Evolutionary conservation across 331 rosid genomes (phyloP), one percentile per base, ranked within the genome.

Genomic region (Stylosanthes scabra): DNA sequence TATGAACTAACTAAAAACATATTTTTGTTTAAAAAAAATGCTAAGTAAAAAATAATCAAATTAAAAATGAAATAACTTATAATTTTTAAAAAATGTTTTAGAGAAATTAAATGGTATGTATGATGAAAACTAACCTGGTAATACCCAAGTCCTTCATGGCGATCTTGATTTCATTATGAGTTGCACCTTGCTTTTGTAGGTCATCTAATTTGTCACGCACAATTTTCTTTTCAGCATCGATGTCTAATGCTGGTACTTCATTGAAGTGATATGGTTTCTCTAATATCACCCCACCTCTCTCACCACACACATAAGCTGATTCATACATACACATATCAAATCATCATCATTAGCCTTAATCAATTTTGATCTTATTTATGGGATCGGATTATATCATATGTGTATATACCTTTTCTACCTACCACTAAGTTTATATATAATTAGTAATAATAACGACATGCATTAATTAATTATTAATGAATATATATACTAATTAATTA

Each of bases 111-210:
- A 20, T 20, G 25, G 25, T 20, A 20, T 20, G 25, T 20, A 20
- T 20, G 25, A 20, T 20, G 25, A 20, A 20, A 20, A 70, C 82
- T 13, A 52, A 88, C 97, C 98, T 86, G 80, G 25, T 11, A 14
- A 84, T 65, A 45, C 96, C 98, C n/a, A 88, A 51, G 41, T 88
- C 91, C 80, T 87, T 93, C 89, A 93, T 81, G 45, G 84, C 88
- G 39, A 29, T 10, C 67, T 88, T 86, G 40, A 82, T 83, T 44
- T 84, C 83, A 42, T 63, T 11, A 16, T 85, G 84, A 4, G 86
- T 28, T 42, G 87, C 87, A 16, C 85, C 87, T 4, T 73, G 47
- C 0, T 84, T 72, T 58, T 16, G 78, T 1, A 89, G 91, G 15
- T 85, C 75, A 59, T 14, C 52, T 27, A 86, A 60, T 71, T 77